Percentiles rank a stretch among this genome's conserved stretches.
phyloP scores from a whole-genome alignment of 1,284 basidiomycete species.

The Pseudozyma flocculosa region DNA sequence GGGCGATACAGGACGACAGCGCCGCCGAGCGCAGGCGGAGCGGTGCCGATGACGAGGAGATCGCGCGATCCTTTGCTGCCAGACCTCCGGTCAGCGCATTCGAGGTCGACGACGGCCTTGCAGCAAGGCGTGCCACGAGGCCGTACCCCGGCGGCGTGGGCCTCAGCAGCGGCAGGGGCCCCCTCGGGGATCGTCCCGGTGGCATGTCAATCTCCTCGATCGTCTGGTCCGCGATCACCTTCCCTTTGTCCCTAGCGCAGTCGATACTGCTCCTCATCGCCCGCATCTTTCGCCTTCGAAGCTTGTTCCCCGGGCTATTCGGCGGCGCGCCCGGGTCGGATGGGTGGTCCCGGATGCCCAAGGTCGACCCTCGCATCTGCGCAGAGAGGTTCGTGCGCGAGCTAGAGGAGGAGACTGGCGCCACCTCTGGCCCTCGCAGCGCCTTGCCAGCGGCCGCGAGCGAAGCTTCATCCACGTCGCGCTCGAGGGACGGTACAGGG shows the following conservation, averaged over 20 bases:
- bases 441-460: too few relatives aligned
- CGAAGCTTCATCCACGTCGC: too few relatives aligned
- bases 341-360: not conserved
- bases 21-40: conserved; percentile 28
- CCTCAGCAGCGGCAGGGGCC: not conserved
- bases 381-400: conserved; percentile 32
- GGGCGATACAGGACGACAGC: conserved; percentile 28
- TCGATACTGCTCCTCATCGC: conserved; percentile 30
- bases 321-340: conserved; percentile 1
- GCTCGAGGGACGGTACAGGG: not conserved
- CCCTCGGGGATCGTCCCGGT: not conserved
- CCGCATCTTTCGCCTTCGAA: conserved; percentile 18
- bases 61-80: conserved; percentile 24
- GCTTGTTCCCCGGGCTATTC: conserved; percentile 21
- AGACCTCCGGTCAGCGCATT: not conserved
- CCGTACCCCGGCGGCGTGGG: not conserved
- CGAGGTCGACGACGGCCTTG: not conserved
- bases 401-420: conserved; percentile 29
- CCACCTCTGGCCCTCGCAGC: conserved; percentile 1
- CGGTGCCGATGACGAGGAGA: conserved; percentile 35
- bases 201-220: conserved; percentile 2
- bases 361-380: conserved; percentile 18
- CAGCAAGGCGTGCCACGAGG: too few relatives aligned
- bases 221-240: conserved; percentile 33
- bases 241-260: conserved; percentile 35